Conservation (phyloP, 768 basidiomycete genomes). For the Royoungia palumana region DNA sequence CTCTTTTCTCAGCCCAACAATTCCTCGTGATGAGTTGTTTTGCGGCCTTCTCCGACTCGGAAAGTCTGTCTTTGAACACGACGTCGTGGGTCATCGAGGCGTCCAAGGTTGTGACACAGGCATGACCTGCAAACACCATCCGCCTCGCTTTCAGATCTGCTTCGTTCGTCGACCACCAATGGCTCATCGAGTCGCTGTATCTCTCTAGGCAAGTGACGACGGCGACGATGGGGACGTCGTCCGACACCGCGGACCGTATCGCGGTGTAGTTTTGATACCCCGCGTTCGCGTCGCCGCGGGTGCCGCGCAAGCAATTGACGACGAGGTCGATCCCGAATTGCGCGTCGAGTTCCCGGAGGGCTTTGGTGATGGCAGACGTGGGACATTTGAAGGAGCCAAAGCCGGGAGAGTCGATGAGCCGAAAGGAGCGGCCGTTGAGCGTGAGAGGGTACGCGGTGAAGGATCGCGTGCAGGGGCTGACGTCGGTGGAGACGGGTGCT, state of each 20-base stretch:
- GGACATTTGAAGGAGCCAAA: conserved; percentile 29
- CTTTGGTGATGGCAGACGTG: conserved; percentile 21
- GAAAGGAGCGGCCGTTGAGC: conserved; percentile 26
- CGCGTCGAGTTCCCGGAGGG: conserved; percentile 26
- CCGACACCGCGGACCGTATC: conserved; percentile 28
- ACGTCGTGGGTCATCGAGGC: conserved; percentile 12
- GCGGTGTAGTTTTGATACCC: conserved; percentile 26
- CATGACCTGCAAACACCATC: conserved; percentile 38
- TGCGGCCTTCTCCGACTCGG: conserved; percentile 17
- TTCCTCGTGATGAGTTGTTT: conserved; percentile 27
- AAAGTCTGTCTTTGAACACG: conserved; percentile 23
- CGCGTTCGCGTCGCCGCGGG: conserved; percentile 28
- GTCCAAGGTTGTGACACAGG: conserved; percentile 38
- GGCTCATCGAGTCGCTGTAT: conserved; percentile 29
- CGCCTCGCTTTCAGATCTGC: conserved; percentile 28
- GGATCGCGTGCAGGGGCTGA: conserved; percentile 26
- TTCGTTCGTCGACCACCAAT: conserved; percentile 41
- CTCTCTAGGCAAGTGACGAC: conserved; percentile 32
- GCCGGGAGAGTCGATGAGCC: conserved; percentile 30
- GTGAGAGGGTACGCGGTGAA: conserved; percentile 25
- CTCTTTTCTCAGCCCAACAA: conserved; percentile 26
- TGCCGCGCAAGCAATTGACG: conserved; percentile 27
- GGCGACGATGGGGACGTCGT: conserved; percentile 31
- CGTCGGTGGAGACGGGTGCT: conserved; percentile 27
- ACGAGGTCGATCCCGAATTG: conserved; percentile 29